phyloP scores from a whole-genome alignment of 2,329 filamentous ascomycete species.

The Epicoccum nigrum region DNA sequence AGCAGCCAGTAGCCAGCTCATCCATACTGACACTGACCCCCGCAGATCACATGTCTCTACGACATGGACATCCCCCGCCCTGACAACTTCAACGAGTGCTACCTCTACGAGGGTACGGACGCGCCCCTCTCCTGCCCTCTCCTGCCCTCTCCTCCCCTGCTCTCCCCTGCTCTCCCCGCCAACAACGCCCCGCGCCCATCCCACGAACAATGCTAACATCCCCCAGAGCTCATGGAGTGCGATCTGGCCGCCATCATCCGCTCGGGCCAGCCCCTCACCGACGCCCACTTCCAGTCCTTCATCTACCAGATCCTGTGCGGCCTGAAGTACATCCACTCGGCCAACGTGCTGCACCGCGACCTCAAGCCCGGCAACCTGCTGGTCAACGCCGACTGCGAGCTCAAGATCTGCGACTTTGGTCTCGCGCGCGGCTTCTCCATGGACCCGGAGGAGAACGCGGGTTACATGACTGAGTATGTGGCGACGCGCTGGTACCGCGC shows the following conservation, averaged over 20 bases:
- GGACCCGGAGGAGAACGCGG: slow-evolving; percentile 96
- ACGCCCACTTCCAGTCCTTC: slow-evolving; percentile 99
- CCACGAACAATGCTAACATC: slow-evolving; percentile 28
- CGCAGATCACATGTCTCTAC: slow-evolving; percentile 94
- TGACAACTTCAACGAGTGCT: slow-evolving; percentile 98
- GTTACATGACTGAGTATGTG: slow-evolving; percentile 99
- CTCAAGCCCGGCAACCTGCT: slow-evolving; percentile 96
- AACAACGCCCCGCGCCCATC: no score
- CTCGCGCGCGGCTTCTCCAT: slow-evolving; percentile 95
- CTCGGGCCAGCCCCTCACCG: slow-evolving; percentile 94
- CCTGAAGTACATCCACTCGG: slow-evolving; percentile 98
- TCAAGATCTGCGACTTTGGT: slow-evolving; percentile 99
- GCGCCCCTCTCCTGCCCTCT: no score
- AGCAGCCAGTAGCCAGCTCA: slow-evolving; percentile 6
- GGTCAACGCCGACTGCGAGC: slow-evolving; percentile 98
- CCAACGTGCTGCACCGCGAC: slow-evolving; percentile 95
- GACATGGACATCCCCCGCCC: slow-evolving; percentile 99
- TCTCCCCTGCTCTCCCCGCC: no score
- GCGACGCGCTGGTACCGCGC: slow-evolving; percentile 98
- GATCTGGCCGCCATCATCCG: slow-evolving; percentile 97
- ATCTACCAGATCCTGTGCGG: slow-evolving; percentile 99
- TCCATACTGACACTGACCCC: slow-evolving; percentile 48
- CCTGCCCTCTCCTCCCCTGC: no score
- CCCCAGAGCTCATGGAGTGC: slow-evolving; percentile 94
- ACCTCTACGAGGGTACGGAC: slow-evolving; percentile 91